These are phyloP conservation scores for Hymenoscyphus scutula DNA, from an alignment of 2,329 filamentous ascomycete genomes.

Conservation along the genomic window DNA sequence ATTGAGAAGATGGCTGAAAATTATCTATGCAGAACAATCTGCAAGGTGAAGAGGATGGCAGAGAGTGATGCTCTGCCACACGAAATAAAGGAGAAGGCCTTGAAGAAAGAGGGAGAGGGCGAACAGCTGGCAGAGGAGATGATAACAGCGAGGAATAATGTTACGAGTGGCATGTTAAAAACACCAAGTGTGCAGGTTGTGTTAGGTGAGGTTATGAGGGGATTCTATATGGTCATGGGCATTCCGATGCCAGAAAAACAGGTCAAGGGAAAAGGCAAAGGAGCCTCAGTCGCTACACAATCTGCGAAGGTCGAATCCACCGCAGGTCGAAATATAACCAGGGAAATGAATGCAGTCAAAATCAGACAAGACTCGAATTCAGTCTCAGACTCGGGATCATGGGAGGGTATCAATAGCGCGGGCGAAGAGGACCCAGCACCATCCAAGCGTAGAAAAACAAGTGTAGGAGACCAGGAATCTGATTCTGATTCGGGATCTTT, in stretches of 20 bases:
- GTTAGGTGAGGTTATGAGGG: constrained; percentile 39
- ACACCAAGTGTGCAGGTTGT: constrained; percentile 50
- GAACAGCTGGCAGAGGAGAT: constrained; percentile 28
- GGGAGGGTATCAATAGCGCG: constrained; percentile 21
- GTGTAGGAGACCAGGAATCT: constrained; percentile 23
- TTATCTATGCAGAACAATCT: constrained; percentile 49
- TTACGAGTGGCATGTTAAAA: constrained; percentile 53
- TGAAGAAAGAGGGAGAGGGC: constrained; percentile 33
- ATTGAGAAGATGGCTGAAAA: constrained; percentile 44
- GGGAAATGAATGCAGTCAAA: constrained; percentile 17
- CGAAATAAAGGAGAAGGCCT: constrained; percentile 31
- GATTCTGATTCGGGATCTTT: constrained; percentile 31
- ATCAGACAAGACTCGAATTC: neutral
- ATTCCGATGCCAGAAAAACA: constrained; percentile 29
- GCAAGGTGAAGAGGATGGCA: constrained; percentile 49
- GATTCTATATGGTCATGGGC: constrained; percentile 33
- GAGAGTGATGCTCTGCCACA: constrained; percentile 44
- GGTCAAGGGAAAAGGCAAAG: constrained; percentile 21
- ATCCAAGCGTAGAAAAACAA: constrained; percentile 15
- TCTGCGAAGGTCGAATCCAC: constrained; percentile 16
- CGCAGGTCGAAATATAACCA: neutral
- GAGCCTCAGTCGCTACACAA: neutral
- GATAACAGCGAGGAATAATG: constrained; percentile 45
- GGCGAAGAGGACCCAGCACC: constrained; percentile 6
- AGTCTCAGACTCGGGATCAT: constrained; percentile 12